Base-by-base conservation (phyloP, 176 grass and related monocot species). In the Aegilops bicornis region DNA sequence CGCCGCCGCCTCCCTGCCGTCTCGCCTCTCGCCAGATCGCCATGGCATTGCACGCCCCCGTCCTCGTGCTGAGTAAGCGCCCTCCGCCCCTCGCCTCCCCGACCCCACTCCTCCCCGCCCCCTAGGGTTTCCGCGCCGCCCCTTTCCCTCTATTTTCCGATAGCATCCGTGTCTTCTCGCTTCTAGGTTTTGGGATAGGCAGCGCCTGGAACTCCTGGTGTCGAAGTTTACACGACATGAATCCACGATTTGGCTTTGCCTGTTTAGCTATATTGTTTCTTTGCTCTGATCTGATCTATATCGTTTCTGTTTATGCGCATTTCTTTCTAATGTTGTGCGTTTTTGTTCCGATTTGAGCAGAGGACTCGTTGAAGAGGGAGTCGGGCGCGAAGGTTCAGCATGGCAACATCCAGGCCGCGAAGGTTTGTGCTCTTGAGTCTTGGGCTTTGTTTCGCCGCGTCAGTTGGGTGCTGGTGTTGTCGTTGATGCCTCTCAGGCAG, bases 281-380 rank as follows among this genome's bases (percentile, higher is more conserved):
- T 77, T 70, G 3, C 42, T 73, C 68, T 84, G 79, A 80, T 89
- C 83, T 77, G 74, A 79, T 89, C 56, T 63, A 3, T 24, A 5
- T 32, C 11, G 11, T 83, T 62, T 66, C 35, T 33, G 11, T 60
- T 85, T 59, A 2, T 82, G 11, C 30, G 22, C 13, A 54, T 48
- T 77, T 47, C 25, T 77, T 40, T 64, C 48, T 24, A 89, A 23
- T 30, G 81, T 84, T 67, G 1, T 37, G 25, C 33, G 35, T 74
- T 82, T 71, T 7, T 86, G 54, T 10, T 83, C 60, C 83, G 33
- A 68, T 68, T 64, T 81, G 85, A 40, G 35, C 90, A 99, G 97
- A 99, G 88, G 97, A 99, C 87, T 96, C 97, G 25, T 74, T 91
- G 83, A 99, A 99, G 86, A 87, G 97, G 64, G 94, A 99, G 76